phyloP scores from a whole-genome alignment of 495 filamentous ascomycete species.

The Staphylotrichum longicolle region DNA sequence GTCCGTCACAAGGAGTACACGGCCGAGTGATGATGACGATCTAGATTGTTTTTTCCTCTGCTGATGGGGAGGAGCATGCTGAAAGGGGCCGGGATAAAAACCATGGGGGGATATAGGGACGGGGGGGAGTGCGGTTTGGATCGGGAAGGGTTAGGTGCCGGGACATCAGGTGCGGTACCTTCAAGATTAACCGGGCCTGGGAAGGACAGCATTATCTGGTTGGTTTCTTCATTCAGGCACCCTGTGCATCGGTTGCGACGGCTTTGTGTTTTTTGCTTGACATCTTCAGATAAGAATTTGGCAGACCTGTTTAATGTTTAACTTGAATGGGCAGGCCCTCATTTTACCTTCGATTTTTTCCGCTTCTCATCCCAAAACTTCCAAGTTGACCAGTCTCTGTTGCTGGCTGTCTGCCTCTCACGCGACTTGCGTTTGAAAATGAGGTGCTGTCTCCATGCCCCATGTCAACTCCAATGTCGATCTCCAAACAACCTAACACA shows the following conservation, averaged over 20 bases:
- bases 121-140: not conserved
- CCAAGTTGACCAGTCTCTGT: too few relatives aligned
- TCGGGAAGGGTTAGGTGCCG: not conserved
- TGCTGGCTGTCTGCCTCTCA: not conserved
- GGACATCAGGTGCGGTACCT: too few relatives aligned
- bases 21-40: conserved; percentile 23
- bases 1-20: conserved; percentile 1
- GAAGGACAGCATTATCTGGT: not conserved
- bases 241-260: not conserved
- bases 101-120: not conserved
- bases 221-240: not conserved
- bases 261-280: not conserved
- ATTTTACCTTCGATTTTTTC: not conserved
- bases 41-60: conserved; percentile 12
- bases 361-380: not conserved
- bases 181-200: not conserved
- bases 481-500: not conserved
- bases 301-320: conserved; percentile 11
- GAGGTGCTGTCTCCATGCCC: not conserved
- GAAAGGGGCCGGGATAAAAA: not conserved
- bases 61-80: not conserved
- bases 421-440: conserved; percentile 1
- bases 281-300: not conserved
- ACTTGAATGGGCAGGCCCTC: conserved; percentile 6
- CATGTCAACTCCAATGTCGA: conserved; percentile 1